Evolutionary conservation across 1,284 basidiomycete genomes (phyloP), one percentile per base, ranked within the genome.

Genomic region (Cryptococcus sp.): DNA sequence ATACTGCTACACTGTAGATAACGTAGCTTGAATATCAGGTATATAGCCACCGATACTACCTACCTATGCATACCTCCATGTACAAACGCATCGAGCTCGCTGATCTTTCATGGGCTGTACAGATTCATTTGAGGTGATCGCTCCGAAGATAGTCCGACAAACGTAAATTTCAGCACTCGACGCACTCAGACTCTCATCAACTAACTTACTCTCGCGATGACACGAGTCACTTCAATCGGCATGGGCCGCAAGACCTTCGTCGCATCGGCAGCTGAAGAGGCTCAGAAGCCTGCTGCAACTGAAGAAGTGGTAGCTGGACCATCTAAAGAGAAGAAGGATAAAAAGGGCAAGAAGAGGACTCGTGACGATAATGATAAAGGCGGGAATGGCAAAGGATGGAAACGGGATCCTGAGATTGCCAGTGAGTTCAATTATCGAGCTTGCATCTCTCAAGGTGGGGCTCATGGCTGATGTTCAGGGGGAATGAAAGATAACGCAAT

Each of bases 161-260:
- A 28, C 28, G 28, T 28, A 28, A 28, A 28, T 28, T 28, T 28
- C 28, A 28, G 28, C 28, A 28, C 4, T 28, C 28, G 28, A 5
- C 28, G 28, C 28, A 5, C 4, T 28, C 28, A 28, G n/a, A n/a
- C n/a, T n/a, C 11, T 28, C 28, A 28, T 28, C 28, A 5, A 28
- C n/a, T n/a, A 28, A 7, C n/a, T n/a, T 28, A 28, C 28, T 28
- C 11, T 11, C 4, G 11, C 28, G 14, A 77, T 77, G 75, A 67
- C 73, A 13, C 66, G 75, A 34, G 67, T 75, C 58, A 77, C 75
- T 10, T 71, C 69, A 19, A 75, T 77, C 37, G 73, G 74, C 13
- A 67, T 76, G 65, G 63, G 69, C 34, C 64, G 66, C 34, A 72
- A 72, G 56, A 64, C 60, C 23, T 72, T 72, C 47, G 66, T 74